These are phyloP conservation scores for Hydnomerulius pinastri DNA, from an alignment of 768 basidiomycete species.

Conservation along the genomic window DNA sequence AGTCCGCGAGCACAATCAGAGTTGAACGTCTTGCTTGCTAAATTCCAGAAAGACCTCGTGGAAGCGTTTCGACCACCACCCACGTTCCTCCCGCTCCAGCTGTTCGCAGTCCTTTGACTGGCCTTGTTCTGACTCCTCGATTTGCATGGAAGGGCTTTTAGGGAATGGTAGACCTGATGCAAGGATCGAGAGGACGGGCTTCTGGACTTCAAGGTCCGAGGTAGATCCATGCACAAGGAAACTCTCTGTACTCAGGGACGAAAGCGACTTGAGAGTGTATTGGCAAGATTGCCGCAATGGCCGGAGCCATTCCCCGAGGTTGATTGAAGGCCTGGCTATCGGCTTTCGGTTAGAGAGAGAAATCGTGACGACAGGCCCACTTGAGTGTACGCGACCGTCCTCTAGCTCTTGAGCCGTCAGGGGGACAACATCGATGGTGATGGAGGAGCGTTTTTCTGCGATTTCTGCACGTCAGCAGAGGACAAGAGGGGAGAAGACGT, in stretches of 20 bases:
- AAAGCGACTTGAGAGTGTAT: constrained; percentile 46
- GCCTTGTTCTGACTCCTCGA: constrained; percentile 38
- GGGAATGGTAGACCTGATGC: constrained; percentile 58
- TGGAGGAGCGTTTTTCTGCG: constrained; percentile 29
- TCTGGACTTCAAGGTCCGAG: constrained; percentile 31
- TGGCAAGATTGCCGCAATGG: constrained; percentile 56
- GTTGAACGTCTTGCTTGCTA: constrained; percentile 31
- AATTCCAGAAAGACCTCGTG: constrained; percentile 62
- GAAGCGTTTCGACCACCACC: constrained; percentile 74
- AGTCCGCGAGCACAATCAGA: not conserved
- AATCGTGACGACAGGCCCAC: constrained; percentile 35
- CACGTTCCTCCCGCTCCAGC: constrained; percentile 66
- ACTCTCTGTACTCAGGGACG: constrained; percentile 30
- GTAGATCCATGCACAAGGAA: constrained; percentile 28
- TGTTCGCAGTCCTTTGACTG: constrained; percentile 29
- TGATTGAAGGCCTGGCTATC: not conserved
- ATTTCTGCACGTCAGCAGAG: not conserved
- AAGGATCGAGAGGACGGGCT: constrained; percentile 41
- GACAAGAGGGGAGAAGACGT: not conserved
- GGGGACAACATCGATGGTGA: constrained; percentile 55
- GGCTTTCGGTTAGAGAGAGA: constrained; percentile 29
- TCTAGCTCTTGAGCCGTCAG: constrained; percentile 42
- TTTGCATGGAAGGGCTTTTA: constrained; percentile 70
- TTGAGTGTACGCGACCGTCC: constrained; percentile 36
- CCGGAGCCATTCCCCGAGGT: constrained; percentile 40